phyloP scores from a whole-genome alignment of 75 land plant species.

The Azolla pinnata region DNA sequence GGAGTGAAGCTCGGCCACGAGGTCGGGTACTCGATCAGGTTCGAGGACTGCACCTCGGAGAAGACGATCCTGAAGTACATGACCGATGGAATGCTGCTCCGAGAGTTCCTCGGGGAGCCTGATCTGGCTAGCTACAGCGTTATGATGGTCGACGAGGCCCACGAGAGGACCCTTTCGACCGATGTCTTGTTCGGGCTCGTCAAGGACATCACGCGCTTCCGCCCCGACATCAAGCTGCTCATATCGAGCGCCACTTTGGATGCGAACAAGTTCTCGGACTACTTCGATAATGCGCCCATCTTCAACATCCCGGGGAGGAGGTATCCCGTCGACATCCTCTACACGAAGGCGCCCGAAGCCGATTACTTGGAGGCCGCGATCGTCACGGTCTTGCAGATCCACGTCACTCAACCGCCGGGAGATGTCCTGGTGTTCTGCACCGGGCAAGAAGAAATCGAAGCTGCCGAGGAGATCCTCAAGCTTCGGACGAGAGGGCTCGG shows the following conservation, averaged over 20 bases:
- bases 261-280: constrained; percentile 95
- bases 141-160: constrained; percentile 92
- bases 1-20: constrained; percentile 98
- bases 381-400: constrained; percentile 87
- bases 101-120: constrained; percentile 91
- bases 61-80: constrained; percentile 86
- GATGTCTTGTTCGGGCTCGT: constrained; percentile 15
- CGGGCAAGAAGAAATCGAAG: constrained; percentile 97
- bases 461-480: constrained; percentile 80
- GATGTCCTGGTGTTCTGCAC: constrained; percentile 93
- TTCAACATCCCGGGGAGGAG: constrained; percentile 90
- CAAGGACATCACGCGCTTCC: constrained; percentile 83
- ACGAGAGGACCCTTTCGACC: constrained; percentile 2
- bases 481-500: constrained; percentile 75
- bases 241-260: constrained; percentile 97
- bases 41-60: constrained; percentile 97
- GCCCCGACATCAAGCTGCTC: constrained; percentile 82
- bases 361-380: constrained; percentile 95
- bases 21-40: constrained; percentile 96
- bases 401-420: constrained; percentile 81
- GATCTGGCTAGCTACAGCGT: constrained; percentile 94
- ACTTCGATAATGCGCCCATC: constrained; percentile 89
- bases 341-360: constrained; percentile 95
- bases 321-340: constrained; percentile 82
- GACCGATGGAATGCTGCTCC: constrained; percentile 96